Evolutionary conservation across 495 filamentous ascomycete genomes (phyloP).

Genomic region (Podospora fimiseda): DNA sequence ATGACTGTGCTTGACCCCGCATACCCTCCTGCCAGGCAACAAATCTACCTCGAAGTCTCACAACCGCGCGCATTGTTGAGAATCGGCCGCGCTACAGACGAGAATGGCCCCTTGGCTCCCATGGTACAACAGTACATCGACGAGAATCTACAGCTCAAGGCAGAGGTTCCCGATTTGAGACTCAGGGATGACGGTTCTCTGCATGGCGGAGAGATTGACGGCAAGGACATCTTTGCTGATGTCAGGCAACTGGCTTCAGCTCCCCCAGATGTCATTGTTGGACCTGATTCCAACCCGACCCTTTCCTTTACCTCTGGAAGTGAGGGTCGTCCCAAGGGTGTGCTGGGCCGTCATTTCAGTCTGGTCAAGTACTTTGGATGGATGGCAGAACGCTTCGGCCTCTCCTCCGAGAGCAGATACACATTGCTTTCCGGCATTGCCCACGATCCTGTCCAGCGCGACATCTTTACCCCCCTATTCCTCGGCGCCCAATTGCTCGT

Average conservation of each 20-base stretch:
- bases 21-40: constrained; percentile 83
- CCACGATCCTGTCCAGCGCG: constrained; percentile 86
- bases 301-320: constrained; percentile 80
- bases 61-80: constrained; percentile 71
- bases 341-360: constrained; percentile 81
- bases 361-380: constrained; percentile 83
- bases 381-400: constrained; percentile 80
- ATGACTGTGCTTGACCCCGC: constrained; percentile 80
- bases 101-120: constrained; percentile 63
- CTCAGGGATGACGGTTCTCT: constrained; percentile 71
- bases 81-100: constrained; percentile 71
- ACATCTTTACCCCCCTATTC: constrained; percentile 93
- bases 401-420: constrained; percentile 70
- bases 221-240: constrained; percentile 58
- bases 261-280: constrained; percentile 70
- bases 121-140: constrained; percentile 69
- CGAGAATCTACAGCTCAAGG: constrained; percentile 63
- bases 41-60: constrained; percentile 86
- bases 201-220: constrained; percentile 57
- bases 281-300: constrained; percentile 81
- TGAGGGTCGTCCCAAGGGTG: constrained; percentile 71
- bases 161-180: constrained; percentile 69
- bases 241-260: constrained; percentile 47
- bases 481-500: constrained; percentile 76
- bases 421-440: constrained; percentile 81